Conservation (phyloP, 768 basidiomycete species). For the Calocybe indica region DNA sequence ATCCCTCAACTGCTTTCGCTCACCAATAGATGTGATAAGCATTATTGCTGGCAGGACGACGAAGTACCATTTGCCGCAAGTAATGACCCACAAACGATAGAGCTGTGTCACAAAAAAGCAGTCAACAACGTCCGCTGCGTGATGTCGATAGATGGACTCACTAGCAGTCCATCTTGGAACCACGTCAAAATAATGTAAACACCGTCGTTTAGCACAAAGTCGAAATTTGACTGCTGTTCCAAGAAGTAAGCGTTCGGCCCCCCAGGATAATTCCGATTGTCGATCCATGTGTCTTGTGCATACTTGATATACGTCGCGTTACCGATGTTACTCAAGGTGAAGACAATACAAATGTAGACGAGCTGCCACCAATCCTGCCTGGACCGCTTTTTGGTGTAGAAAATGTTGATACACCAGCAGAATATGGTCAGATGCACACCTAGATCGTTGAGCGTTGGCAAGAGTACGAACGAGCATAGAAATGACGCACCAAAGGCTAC, state of each 20-base stretch:
- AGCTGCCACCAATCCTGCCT: too few species aligned
- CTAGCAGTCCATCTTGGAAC: constrained; percentile 36
- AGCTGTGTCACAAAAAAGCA: constrained; percentile 19
- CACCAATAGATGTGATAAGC: constrained; percentile 35
- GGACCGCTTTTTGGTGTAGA: too few species aligned
- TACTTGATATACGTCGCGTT: too few species aligned
- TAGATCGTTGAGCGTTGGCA: too few species aligned
- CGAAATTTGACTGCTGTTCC: background rate
- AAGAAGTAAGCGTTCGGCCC: constrained; percentile 10
- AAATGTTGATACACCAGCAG: too few species aligned
- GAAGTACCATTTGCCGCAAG: constrained; percentile 22
- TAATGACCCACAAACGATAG: constrained; percentile 45
- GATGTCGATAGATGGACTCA: constrained; percentile 12
- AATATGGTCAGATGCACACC: too few species aligned
- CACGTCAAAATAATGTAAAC: constrained; percentile 18
- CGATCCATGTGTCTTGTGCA: constrained; percentile 10
- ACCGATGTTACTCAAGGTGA: too few species aligned
- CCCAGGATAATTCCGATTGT: constrained; percentile 13
- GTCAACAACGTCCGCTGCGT: background rate
- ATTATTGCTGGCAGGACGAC: constrained; percentile 31
- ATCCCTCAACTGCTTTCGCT: constrained; percentile 8
- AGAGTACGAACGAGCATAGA: too few species aligned
- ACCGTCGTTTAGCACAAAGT: constrained; percentile 3
- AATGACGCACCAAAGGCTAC: too few species aligned
- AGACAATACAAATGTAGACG: too few species aligned